These are phyloP conservation scores for Tolypocladium cylindrosporum DNA, from an alignment of 2,329 filamentous ascomycete species.

Conservation along the genomic window DNA sequence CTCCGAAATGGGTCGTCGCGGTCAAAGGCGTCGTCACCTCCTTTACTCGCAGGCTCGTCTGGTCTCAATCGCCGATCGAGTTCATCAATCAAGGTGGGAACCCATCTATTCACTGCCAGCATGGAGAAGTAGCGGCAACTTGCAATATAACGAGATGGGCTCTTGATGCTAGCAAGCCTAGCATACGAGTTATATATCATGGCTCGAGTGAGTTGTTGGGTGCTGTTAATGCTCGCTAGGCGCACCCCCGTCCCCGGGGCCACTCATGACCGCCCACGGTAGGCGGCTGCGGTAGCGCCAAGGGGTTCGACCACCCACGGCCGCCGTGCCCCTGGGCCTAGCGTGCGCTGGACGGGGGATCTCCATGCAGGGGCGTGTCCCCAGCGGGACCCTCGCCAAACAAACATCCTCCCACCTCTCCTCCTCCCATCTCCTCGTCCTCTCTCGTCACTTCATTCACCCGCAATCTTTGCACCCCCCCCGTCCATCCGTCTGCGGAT, in stretches of 20 bases:
- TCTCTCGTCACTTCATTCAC: neutral
- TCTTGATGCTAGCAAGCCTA: neutral
- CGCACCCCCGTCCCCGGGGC: neutral
- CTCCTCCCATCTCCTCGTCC: neutral
- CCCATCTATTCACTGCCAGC: neutral
- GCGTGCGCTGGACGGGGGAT: neutral
- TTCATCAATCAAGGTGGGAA: neutral
- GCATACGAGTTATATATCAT: neutral
- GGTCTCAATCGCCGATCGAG: neutral
- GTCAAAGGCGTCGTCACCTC: neutral
- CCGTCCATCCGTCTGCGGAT: neutral
- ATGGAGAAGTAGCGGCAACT: neutral
- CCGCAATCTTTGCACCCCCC: neutral
- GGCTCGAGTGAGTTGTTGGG: neutral
- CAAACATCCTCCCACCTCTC: neutral
- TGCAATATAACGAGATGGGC: neutral
- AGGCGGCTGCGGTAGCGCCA: neutral
- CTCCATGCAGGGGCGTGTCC: neutral
- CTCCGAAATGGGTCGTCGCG: neutral
- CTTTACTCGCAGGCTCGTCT: neutral
- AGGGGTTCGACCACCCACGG: neutral
- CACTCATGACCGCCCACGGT: neutral
- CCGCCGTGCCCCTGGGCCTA: neutral
- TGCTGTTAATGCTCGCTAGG: neutral
- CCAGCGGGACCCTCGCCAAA: neutral